These are phyloP conservation scores for Collybia nuda DNA, from an alignment of 768 basidiomycete genomes.

Conservation along the genomic window DNA sequence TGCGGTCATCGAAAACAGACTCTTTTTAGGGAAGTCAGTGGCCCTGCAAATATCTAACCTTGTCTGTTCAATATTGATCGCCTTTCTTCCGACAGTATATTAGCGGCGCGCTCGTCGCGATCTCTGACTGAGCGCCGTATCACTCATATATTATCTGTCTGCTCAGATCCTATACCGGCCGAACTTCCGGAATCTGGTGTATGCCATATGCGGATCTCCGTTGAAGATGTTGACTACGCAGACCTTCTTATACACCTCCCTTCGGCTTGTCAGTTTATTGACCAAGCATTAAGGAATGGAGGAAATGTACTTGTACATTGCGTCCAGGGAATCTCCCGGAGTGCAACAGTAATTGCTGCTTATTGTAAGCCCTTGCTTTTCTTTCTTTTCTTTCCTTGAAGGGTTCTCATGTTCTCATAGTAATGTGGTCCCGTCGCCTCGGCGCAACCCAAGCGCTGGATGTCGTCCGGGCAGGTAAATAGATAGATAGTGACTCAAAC, in stretches of 20 bases:
- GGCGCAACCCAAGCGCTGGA: slow-evolving; percentile 59
- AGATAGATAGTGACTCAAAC: slow-evolving; percentile 1
- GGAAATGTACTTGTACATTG: slow-evolving; percentile 70
- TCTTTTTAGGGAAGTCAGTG: slow-evolving; percentile 77
- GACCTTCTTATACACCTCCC: slow-evolving; percentile 69
- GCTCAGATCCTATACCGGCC: slow-evolving; percentile 68
- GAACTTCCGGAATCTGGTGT: slow-evolving; percentile 71
- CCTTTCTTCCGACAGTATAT: slow-evolving; percentile 44
- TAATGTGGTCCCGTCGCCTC: slow-evolving; percentile 66
- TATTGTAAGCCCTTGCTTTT: slow-evolving; percentile 53
- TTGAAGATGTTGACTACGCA: slow-evolving; percentile 69
- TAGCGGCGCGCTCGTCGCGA: slow-evolving; percentile 69
- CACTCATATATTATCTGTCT: slow-evolving; percentile 80
- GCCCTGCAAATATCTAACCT: slow-evolving; percentile 16
- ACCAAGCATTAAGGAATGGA: slow-evolving; percentile 54
- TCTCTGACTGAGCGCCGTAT: slow-evolving; percentile 73
- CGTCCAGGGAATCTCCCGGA: slow-evolving; percentile 63
- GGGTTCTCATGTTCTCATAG: slow-evolving; percentile 40
- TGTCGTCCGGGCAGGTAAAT: slow-evolving; percentile 56
- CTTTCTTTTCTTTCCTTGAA: too few relatives aligned
- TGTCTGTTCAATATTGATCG: slow-evolving; percentile 17
- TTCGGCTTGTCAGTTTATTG: slow-evolving; percentile 65
- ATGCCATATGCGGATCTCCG: slow-evolving; percentile 66
- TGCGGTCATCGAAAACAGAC: slow-evolving; percentile 59
- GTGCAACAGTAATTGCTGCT: slow-evolving; percentile 71